These are phyloP conservation scores for Lizanozyma gosingica DNA, from an alignment of 1,139 yeast species.

Conservation along the genomic window DNA sequence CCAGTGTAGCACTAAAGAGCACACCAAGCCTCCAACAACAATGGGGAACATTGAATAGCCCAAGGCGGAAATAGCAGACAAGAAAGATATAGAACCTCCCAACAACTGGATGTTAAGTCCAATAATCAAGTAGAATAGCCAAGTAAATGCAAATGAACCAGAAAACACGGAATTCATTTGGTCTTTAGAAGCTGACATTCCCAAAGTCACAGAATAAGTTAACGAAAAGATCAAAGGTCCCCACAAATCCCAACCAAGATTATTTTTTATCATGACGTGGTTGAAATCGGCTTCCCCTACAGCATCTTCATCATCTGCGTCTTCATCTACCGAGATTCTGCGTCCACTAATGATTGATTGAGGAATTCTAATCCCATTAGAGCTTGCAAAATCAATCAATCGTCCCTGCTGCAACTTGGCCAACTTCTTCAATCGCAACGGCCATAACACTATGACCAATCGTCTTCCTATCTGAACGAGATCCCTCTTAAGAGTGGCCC, in stretches of 20 bases:
- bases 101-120: conserved; percentile 62
- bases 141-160: conserved; percentile 33
- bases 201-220: conserved; percentile 48
- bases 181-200: conserved; percentile 29
- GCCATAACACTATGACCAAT: conserved; percentile 67
- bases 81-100: conserved; percentile 64
- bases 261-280: conserved; percentile 14
- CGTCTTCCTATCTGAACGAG: conserved; percentile 55
- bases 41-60: conserved; percentile 81
- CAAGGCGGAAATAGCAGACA: conserved; percentile 73
- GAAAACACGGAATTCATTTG: conserved; percentile 43
- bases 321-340: conserved; percentile 22
- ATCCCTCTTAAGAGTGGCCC: conserved; percentile 61
- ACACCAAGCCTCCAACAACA: conserved; percentile 53
- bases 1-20: conserved; percentile 44
- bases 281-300: conserved; percentile 8
- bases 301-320: conserved; percentile 21
- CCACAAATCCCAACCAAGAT: conserved; percentile 81
- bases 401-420: conserved; percentile 38
- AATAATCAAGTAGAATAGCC: conserved; percentile 55
- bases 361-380: conserved; percentile 38
- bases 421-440: conserved; percentile 37
- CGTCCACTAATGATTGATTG: conserved; percentile 23
- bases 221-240: conserved; percentile 76
- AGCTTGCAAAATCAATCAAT: conserved; percentile 33